A percentile compares a stretch with the other conserved stretches of the same genome.
phyloP scores from a whole-genome alignment of 2,329 filamentous ascomycete species.

The Hypoxylon sp. region DNA sequence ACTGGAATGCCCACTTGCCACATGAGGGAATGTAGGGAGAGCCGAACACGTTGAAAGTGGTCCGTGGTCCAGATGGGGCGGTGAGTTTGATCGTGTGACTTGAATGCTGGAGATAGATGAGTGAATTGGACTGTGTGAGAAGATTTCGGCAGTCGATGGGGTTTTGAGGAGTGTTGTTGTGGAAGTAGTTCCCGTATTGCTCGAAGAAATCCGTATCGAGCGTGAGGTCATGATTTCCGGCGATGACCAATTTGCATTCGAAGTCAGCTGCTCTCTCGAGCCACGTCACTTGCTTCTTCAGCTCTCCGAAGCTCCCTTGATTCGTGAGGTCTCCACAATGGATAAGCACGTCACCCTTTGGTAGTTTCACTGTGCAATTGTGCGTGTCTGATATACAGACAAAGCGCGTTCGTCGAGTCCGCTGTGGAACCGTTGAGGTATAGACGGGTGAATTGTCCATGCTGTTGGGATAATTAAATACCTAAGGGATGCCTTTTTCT shows the following conservation, averaged over 20 bases:
- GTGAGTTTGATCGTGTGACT: slow-evolving; percentile 67
- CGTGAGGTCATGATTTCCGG: slow-evolving; percentile 82
- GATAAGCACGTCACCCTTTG: slow-evolving; percentile 79
- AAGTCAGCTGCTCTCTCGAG: slow-evolving; percentile 75
- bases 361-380: slow-evolving; percentile 74
- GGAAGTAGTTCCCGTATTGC: slow-evolving; percentile 65
- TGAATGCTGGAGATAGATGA: slow-evolving; percentile 73
- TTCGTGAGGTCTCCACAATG: slow-evolving; percentile 84
- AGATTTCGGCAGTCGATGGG: slow-evolving; percentile 66
- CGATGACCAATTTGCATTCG: slow-evolving; percentile 77
- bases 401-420: slow-evolving; percentile 69
- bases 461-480: slow-evolving; percentile 9
- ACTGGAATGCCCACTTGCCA: slow-evolving; percentile 76
- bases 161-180: slow-evolving; percentile 68
- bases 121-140: slow-evolving; percentile 62
- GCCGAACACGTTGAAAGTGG: slow-evolving; percentile 76
- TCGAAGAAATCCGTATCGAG: slow-evolving; percentile 74
- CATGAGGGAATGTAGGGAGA: slow-evolving; percentile 74
- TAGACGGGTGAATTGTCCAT: slow-evolving; percentile 23
- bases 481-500: neutral
- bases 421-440: slow-evolving; percentile 21
- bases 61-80: slow-evolving; percentile 67
- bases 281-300: slow-evolving; percentile 75
- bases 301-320: slow-evolving; percentile 72
- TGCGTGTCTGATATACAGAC: slow-evolving; percentile 85